Conservation (phyloP, 306 rosid species). For the Lathyrus aphaca region DNA sequence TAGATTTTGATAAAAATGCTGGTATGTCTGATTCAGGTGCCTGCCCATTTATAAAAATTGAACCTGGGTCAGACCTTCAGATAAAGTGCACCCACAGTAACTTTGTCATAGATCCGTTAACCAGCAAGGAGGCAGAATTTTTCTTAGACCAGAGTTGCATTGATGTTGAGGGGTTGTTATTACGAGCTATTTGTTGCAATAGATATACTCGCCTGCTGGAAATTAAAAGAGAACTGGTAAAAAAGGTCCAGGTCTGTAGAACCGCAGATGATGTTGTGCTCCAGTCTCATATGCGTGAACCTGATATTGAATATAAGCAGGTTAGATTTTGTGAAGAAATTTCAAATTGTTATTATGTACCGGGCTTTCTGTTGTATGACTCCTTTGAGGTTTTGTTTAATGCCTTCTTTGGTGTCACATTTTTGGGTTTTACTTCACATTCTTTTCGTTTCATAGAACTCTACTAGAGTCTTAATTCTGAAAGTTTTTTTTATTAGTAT, state of each 20-base stretch:
- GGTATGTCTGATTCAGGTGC: conserved; percentile 63
- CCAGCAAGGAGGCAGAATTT: conserved; percentile 89
- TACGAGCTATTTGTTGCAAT: conserved; percentile 88
- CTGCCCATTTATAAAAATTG: conserved; percentile 84
- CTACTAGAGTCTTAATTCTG: conserved; percentile 18
- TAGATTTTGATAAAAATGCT: conserved; percentile 80
- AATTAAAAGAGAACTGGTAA: conserved; percentile 82
- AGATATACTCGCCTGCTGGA: conserved; percentile 90
- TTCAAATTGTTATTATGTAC: conserved; percentile 11
- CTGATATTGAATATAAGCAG: conserved; percentile 65
- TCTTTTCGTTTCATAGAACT: conserved; percentile 17
- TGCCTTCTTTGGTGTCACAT: not conserved
- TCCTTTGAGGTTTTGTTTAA: conserved; percentile 24
- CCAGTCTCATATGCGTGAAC: conserved; percentile 61
- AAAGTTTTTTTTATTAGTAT: not conserved
- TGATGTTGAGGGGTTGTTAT: conserved; percentile 89
- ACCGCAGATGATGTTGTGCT: conserved; percentile 74
- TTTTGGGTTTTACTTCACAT: conserved; percentile 14
- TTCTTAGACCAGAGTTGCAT: conserved; percentile 83
- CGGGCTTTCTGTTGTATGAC: not conserved
- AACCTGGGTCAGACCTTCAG: conserved; percentile 88
- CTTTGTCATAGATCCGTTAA: conserved; percentile 87
- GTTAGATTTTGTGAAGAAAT: conserved; percentile 46
- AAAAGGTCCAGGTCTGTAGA: conserved; percentile 74
- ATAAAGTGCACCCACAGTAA: conserved; percentile 81